Evolutionary conservation across 2,329 filamentous ascomycete genomes (phyloP).

Genomic region (Apiospora saccharicola): DNA sequence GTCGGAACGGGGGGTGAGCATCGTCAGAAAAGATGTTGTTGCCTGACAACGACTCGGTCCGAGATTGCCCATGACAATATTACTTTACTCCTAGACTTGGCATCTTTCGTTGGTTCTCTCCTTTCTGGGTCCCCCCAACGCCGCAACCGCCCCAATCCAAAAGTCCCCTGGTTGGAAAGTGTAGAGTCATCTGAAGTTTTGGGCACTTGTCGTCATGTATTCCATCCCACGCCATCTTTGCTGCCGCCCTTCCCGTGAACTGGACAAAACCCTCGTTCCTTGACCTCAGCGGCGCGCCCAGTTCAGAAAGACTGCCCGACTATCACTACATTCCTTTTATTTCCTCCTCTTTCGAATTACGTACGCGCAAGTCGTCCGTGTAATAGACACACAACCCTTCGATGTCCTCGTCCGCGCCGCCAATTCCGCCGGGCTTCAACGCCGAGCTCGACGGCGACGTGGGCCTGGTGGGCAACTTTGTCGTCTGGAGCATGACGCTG

Average conservation of each 20-base stretch:
- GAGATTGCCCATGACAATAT: not conserved
- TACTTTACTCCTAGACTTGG: not conserved
- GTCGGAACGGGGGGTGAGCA: not conserved
- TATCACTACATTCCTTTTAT: not conserved
- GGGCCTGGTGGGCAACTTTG: not conserved
- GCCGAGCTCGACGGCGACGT: constrained; percentile 5
- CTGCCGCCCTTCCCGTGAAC: not conserved
- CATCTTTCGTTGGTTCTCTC: not conserved
- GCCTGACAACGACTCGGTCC: constrained; percentile 5
- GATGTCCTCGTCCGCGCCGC: not conserved
- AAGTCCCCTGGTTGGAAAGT: not conserved
- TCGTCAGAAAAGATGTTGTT: not conserved
- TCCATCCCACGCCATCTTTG: not conserved
- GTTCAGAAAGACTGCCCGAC: not conserved
- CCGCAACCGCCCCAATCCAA: not conserved
- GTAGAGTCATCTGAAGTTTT: not conserved
- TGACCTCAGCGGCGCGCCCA: not conserved
- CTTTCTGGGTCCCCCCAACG: not conserved
- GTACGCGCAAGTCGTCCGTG: not conserved
- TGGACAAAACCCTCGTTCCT: not conserved
- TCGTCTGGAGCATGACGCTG: constrained; percentile 7
- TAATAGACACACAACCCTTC: too few relatives aligned
- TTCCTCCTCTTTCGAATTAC: not conserved
- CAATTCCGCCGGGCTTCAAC: not conserved
- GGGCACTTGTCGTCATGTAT: not conserved